Percentiles rank a stretch among this genome's conserved stretches.
Conservation (phyloP, 495 filamentous ascomycete species). For the Hypoxylon lenormandii region DNA sequence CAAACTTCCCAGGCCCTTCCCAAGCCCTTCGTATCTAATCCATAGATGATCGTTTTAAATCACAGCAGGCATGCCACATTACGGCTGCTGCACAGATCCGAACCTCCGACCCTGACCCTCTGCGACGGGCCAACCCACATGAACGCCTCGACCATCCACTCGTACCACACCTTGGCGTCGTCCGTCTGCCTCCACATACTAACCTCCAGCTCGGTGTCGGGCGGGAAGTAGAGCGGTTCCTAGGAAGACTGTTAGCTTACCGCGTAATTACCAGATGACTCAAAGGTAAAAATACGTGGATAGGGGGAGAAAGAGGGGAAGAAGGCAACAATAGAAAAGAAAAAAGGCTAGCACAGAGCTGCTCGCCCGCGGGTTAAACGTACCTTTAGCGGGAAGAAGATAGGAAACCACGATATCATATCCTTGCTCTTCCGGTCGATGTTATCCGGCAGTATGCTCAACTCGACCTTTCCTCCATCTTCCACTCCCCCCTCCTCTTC, state of each 20-base stretch:
- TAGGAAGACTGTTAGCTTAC: slow-evolving; percentile 53
- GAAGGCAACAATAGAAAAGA: background rate
- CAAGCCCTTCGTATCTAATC: background rate
- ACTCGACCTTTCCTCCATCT: slow-evolving; percentile 70
- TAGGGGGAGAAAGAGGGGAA: background rate
- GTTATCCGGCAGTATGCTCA: slow-evolving; percentile 91
- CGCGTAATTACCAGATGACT: slow-evolving; percentile 18
- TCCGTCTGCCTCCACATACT: slow-evolving; percentile 96
- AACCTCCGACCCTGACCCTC: slow-evolving; percentile 79
- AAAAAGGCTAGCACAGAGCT: slow-evolving; percentile 2
- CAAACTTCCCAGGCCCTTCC: background rate
- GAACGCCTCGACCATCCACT: slow-evolving; percentile 93
- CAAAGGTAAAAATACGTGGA: background rate
- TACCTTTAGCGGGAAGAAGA: slow-evolving; percentile 97
- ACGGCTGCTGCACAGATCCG: slow-evolving; percentile 88
- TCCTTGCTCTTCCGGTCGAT: slow-evolving; percentile 92
- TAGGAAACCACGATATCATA: slow-evolving; percentile 99
- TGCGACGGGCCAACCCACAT: slow-evolving; percentile 69
- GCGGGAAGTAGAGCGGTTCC: slow-evolving; percentile 89
- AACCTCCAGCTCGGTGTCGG: slow-evolving; percentile 83
- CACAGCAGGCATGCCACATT: slow-evolving; percentile 94
- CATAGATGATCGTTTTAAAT: slow-evolving; percentile 12
- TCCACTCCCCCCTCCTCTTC: slow-evolving; percentile 41
- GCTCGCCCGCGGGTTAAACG: slow-evolving; percentile 29
- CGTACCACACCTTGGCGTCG: slow-evolving; percentile 97